Evolutionary conservation across 148 eudicot genomes (phyloP), one percentile per base, ranked within the genome.

Genomic region (Salicornia ramosissima): DNA sequence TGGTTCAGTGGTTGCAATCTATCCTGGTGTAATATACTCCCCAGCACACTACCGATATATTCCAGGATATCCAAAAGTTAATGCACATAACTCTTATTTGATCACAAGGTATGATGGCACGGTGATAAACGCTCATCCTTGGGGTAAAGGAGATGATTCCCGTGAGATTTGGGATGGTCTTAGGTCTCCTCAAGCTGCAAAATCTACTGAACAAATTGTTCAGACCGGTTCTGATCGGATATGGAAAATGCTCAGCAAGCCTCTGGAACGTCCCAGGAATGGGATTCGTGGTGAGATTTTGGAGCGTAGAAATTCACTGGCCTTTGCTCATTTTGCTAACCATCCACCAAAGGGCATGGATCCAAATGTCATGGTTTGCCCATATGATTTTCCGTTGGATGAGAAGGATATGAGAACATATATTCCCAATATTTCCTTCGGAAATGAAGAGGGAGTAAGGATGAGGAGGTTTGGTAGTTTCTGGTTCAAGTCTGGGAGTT

Each of bases 291-390:
- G 86, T 50, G 98, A 88, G 67, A 78, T 88, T 49, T 61, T 90
- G 68, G 98, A 93, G 81, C 80, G 92, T 50, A 80, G 98, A 74
- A 88, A 93, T 71, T 88, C 98, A 3, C 76, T 93, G 54, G 96
- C 96, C 30, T 84, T 85, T 19, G 98, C 92, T 54, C 96, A 93
- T 80, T 90, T 83, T 64, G 90, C 95, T 24, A 93, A 90, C 78
- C 96, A 93, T 68, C 98, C 98, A 5, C 78, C 87, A 1, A 81
- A 86, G 71, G 95, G 74, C 6, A 68, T 65, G 71, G 72, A 52
- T 34, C 96, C 98, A 2, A 93, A 93, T 73, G 98, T 90, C 53
- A 90, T 90, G 98, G 89, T 93, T 24, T 90, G 92, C 72, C 88
- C 90, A 19, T 93, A 90, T 78, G 96, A 93, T 74, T 93, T 93